A percentile compares a stretch with the other conserved stretches of the same genome.
Conservation (phyloP, 805 yeast genomes). For the Lipomyces mesembrius region DNA sequence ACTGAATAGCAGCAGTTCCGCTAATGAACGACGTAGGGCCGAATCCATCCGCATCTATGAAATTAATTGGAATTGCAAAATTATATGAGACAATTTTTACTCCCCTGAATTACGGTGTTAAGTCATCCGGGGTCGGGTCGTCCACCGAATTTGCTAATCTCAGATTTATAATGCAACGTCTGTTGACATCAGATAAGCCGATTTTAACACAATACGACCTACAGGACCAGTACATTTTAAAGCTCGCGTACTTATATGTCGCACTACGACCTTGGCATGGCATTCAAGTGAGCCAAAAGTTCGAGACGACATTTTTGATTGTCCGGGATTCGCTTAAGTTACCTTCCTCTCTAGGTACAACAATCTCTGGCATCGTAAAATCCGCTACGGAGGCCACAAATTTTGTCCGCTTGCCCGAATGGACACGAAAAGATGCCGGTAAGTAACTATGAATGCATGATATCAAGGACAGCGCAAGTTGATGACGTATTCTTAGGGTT, state of each 20-base stretch:
- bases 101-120: constrained; percentile 9
- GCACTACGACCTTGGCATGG: constrained; percentile 58
- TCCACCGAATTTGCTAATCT: neutral
- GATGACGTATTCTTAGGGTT: constrained; percentile 54
- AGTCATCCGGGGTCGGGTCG: constrained; percentile 17
- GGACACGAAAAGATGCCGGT: constrained; percentile 25
- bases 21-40: constrained; percentile 15
- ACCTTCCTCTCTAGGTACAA: constrained; percentile 50
- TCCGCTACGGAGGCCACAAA: constrained; percentile 40
- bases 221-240: constrained; percentile 35
- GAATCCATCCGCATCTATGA: constrained; percentile 35
- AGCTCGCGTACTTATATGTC: constrained; percentile 54
- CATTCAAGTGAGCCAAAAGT: constrained; percentile 23
- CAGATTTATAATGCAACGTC: constrained; percentile 3
- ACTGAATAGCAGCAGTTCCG: neutral
- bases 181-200: constrained; percentile 7
- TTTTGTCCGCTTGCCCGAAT: neutral
- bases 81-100: constrained; percentile 30
- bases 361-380: constrained; percentile 54
- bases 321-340: constrained; percentile 72
- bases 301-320: constrained; percentile 55
- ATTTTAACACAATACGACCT: constrained; percentile 17
- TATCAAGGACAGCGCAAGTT: neutral
- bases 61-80: constrained; percentile 30
- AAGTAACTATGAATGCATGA: constrained; percentile 39